phyloP scores from a whole-genome alignment of 1,284 basidiomycete species.

The Tausonia pullulans region DNA sequence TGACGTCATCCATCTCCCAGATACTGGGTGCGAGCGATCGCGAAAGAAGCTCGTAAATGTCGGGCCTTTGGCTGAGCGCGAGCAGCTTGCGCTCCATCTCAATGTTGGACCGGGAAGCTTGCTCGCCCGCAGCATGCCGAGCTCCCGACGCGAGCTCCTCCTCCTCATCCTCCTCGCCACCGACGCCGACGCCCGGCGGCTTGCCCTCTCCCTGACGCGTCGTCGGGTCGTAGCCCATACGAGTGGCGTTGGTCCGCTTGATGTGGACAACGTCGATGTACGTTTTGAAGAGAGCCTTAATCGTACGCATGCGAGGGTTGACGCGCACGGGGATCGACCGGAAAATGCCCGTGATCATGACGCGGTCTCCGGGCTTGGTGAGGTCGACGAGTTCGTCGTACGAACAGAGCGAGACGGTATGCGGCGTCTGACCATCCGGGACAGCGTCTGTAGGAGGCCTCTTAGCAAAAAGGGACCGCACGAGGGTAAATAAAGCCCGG shows the following conservation, averaged over 20 bases:
- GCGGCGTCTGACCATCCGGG: constrained; percentile 95
- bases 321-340: constrained; percentile 85
- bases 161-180: constrained; percentile 63
- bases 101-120: neutral
- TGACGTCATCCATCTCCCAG: constrained; percentile 98
- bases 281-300: constrained; percentile 93
- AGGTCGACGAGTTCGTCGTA: constrained; percentile 97
- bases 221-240: constrained; percentile 66
- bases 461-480: neutral
- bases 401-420: constrained; percentile 87
- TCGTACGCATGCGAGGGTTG: constrained; percentile 78
- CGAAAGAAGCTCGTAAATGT: constrained; percentile 79
- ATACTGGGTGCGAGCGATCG: constrained; percentile 85
- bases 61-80: constrained; percentile 59
- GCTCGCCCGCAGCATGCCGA: constrained; percentile 23
- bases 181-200: constrained; percentile 65
- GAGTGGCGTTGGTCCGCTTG: constrained; percentile 56
- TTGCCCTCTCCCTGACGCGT: constrained; percentile 49
- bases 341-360: constrained; percentile 88
- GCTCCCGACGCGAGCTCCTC: constrained; percentile 38
- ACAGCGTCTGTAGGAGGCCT: constrained; percentile 56
- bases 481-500: neutral
- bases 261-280: constrained; percentile 93
- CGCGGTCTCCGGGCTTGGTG: constrained; percentile 85
- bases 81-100: constrained; percentile 50